Base-by-base conservation (phyloP, 2,329 filamentous ascomycete species). In the Fusarium agapanthi region DNA sequence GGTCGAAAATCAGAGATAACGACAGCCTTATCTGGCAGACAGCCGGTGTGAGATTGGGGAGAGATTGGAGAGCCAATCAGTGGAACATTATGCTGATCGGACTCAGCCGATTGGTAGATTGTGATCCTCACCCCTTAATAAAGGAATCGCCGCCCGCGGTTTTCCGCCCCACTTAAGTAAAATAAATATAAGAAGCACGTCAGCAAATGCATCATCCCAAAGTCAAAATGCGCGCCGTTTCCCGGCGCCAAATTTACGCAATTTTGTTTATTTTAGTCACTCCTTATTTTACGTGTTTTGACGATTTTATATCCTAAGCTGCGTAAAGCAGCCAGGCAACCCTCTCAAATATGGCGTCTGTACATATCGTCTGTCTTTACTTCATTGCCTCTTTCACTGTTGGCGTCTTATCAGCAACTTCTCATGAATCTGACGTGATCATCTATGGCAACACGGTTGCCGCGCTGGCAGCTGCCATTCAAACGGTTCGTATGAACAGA, bases 391-490 rank as follows among this genome's bases (percentile, higher is more conserved):
- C 7, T 3, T 32, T 20, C 7, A 28, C 48, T 10, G 5, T 32
- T 30, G 37, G 37, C 20, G 48, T 28, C 24, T 53, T 45, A 38
- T 57, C 65, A 15, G 40, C 40, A 3, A 43, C 44, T 22, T 59
- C 59, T 16, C 38, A 69, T 13, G 51, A 72, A 28, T 70, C 67
- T 12, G 72, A 74, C 30, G 59, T 74, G 8, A 45, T 74, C 30
- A 64, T 74, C 28, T 74, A 74, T 15, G 72, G 72, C 12, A 74
- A 74, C 30, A 74, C 72, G 6, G 72, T 74, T 10, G 72, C 72
- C 20, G 72, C 69, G 2, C 22, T 74, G 11, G 59, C 72, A 20
- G 72, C 72, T 14, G 72, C 72, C 10, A 61, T 74, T 5, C 72
- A 74, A 24, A 73, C 72, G 3, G 43, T 48, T 15, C 72, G 72